Conservation (phyloP, 768 basidiomycete genomes). For the Mycena metata region DNA sequence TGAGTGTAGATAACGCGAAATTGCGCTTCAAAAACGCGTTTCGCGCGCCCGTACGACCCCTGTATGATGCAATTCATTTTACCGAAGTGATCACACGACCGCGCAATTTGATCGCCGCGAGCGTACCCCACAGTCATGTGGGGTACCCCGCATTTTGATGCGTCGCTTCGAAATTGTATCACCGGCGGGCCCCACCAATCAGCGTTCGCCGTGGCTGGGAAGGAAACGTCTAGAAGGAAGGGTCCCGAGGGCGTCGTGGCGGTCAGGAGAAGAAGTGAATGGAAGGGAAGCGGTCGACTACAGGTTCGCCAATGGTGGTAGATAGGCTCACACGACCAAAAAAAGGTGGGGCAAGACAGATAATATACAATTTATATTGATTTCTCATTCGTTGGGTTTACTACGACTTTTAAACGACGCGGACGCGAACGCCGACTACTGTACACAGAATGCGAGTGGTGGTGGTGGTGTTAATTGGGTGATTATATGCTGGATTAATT, state of each 20-base stretch:
- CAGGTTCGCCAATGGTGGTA: not conserved
- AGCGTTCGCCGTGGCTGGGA: not conserved
- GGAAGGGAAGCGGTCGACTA: not conserved
- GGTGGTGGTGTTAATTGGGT: not conserved
- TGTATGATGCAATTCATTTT: too few relatives aligned
- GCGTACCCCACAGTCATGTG: conserved; percentile 5
- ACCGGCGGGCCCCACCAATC: conserved; percentile 5
- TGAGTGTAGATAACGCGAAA: too few relatives aligned
- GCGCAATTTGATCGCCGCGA: too few relatives aligned
- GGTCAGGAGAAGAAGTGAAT: not conserved
- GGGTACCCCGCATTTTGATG: conserved; percentile 10
- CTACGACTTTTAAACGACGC: conserved; percentile 10
- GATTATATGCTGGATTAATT: conserved; percentile 31
- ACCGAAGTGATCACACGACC: too few relatives aligned
- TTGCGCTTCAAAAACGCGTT: too few relatives aligned
- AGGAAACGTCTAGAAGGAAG: not conserved
- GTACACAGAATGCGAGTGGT: conserved; percentile 8
- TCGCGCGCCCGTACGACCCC: too few relatives aligned
- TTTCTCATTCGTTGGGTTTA: conserved; percentile 19
- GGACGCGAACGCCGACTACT: not conserved
- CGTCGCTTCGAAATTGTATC: not conserved
- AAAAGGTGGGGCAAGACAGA: not conserved
- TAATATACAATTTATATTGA: conserved; percentile 21
- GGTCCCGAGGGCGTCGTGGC: not conserved
- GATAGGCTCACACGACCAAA: conserved; percentile 3